Percentiles rank a stretch among this genome's conserved stretches.
Conservation (phyloP, 176 grass and related monocot species). For the Cenchrus americanus region DNA sequence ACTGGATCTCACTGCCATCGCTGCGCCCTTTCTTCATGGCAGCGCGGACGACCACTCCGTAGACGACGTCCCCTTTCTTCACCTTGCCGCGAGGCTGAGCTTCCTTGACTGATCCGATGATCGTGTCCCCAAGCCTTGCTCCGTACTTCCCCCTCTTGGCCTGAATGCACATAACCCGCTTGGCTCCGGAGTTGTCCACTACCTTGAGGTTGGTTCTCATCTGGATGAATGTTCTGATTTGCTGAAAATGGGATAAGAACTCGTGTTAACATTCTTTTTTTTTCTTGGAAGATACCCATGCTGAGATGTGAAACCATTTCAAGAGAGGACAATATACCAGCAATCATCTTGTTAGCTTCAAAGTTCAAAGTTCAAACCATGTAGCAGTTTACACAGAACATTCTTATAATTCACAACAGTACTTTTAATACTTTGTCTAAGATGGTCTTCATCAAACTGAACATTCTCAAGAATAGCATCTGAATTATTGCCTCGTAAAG, state of each 20-base stretch:
- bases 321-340: not conserved
- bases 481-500: not conserved
- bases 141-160: conserved; percentile 78
- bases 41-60: conserved; percentile 90
- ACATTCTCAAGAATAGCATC: not conserved
- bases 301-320: not conserved
- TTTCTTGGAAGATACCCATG: not conserved
- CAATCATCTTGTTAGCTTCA: not conserved
- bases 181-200: conserved; percentile 96
- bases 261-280: not conserved
- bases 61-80: conserved; percentile 99
- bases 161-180: conserved; percentile 96
- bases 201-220: conserved; percentile 99
- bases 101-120: conserved; percentile 93
- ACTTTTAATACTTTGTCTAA: too few relatives aligned
- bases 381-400: not conserved
- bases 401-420: not conserved
- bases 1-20: conserved; percentile 86
- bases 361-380: not conserved
- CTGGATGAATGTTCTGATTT: conserved; percentile 99
- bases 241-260: conserved; percentile 53
- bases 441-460: not conserved
- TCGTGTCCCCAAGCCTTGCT: conserved; percentile 81
- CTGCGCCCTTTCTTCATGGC: conserved; percentile 85
- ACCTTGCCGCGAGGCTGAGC: conserved; percentile 92